Evolutionary conservation across 768 basidiomycete genomes (phyloP).

Genomic region (Lentinula edodes): DNA sequence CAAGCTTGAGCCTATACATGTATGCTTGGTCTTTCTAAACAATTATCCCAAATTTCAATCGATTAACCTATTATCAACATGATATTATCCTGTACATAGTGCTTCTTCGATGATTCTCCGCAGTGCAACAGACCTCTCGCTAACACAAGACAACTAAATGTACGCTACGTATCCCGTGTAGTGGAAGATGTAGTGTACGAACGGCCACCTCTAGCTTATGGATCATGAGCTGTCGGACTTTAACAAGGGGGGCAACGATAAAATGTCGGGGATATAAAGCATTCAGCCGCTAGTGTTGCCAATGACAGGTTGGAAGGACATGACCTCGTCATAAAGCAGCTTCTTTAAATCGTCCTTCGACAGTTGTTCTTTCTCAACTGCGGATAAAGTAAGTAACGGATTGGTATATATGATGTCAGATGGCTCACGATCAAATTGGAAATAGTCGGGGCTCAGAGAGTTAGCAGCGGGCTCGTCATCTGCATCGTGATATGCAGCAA

Average conservation of each 20-base stretch:
- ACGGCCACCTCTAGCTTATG: neutral
- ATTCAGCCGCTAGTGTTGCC: constrained; percentile 20
- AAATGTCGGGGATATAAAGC: neutral
- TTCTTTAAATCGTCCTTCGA: constrained; percentile 78
- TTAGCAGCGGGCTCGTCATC: constrained; percentile 85
- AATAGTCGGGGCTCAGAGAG: constrained; percentile 79
- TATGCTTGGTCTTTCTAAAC: too few relatives aligned
- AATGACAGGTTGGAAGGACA: constrained; percentile 65
- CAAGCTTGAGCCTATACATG: too few relatives aligned
- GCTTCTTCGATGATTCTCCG: neutral
- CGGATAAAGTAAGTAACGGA: too few relatives aligned
- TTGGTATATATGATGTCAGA: too few relatives aligned
- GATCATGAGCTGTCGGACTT: neutral
- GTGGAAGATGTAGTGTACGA: neutral
- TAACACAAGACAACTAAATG: neutral
- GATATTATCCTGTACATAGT: neutral
- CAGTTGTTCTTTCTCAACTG: constrained; percentile 61
- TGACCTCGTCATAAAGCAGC: constrained; percentile 79
- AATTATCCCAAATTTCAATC: too few relatives aligned
- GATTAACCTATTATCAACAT: neutral
- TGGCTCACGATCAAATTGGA: constrained; percentile 73
- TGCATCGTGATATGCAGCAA: constrained; percentile 79
- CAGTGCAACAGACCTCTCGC: neutral
- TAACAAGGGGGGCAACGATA: neutral
- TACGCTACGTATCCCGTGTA: neutral